Evolutionary conservation across 768 basidiomycete genomes (phyloP), one percentile per base, ranked within the genome.

Genomic region (Boletus reticulatus): DNA sequence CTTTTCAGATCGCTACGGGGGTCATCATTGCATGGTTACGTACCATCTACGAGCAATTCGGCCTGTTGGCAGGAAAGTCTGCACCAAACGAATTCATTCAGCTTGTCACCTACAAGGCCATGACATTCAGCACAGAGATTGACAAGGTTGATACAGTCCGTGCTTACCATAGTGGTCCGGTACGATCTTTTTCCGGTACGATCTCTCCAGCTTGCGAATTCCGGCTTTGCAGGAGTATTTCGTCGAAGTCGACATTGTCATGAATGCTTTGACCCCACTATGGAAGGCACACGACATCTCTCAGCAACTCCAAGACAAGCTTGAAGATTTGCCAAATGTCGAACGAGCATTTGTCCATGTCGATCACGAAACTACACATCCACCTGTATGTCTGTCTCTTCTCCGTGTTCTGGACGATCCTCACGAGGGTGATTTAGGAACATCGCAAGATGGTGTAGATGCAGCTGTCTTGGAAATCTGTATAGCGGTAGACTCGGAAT

Each of bases 291-390:
- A 94, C 67, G 92, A 94, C 68, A 66, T 92, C 56, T 88, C 88
- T 62, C 91, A 94, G 70, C 79, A 87, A 58, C 73, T 94, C 17
- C 92, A 94, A 66, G 92, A 94, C 67, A 92, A 89, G 73, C 85
- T 97, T 45, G 94, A 97, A 67, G 81, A 84, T 16, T 75, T 97
- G 38, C 92, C 94, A 3, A 89, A 92, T 63, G 94, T 97, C 42
- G 94, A 91, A 59, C 78, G 94, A 37, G 94, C 94, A 37, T 97
- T 95, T 70, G 93, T 97, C 24, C 94, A 97, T 67, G 92, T 96
- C 55, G 94, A 97, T 73, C 88, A 96, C 65, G 94, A 96, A 73
- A 88, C 89, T 6, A 88, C 86, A n/a, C 94, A 95, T 72, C 65
- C 76, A 16, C 84, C 84, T 12, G 85, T 86, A 53, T 44, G 78